Base-by-base conservation (phyloP, 1,139 yeast genomes). In the Wickerhamomyces sp. region DNA sequence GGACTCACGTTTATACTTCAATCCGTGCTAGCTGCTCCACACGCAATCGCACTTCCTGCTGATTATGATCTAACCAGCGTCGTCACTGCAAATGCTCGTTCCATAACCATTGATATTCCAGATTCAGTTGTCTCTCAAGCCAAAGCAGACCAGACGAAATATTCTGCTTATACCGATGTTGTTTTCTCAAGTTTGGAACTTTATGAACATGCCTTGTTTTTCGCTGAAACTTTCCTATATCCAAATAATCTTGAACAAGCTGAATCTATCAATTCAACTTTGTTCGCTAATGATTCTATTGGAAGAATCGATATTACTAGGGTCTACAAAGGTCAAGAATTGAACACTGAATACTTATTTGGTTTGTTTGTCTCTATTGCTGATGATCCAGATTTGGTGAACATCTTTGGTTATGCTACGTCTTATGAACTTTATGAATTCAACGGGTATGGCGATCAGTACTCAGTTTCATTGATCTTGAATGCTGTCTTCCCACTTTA, bases 281-380 rank as follows among this genome's bases (percentile, higher is more conserved):
- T 33, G 22, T 47, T 50, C 34, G 24, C 47, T 9, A 42, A 42
- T 16, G 44, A 42, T 32, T 37, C 33, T 19, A 35, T 35, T n/a
- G 52, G 52, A 15, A 36, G 46, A 30, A 46, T 47, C 16, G 41
- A 42, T 16, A 35, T 46, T 20, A 46, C 54, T 7, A 41, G 54
- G 38, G 33, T 38, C 12, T 50, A 38, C 21, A 39, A 31, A 14
- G 53, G 52, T 10, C 33, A 28, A n/a, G 53, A 49, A 33, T 37
- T 47, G 30, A 47, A 47, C 29, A 47, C 53, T 12, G 52, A 47
- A 26, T 49, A 47, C 28, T 23, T 47, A 16, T 50, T 47, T 36
- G 54, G 51, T 6, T 25, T 47, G n/a, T 49, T 49, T 26, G 32
- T 33, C 14, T 25, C 30, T 7, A 41, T 48, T 17, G 35, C 32